A percentile compares a stretch with the other conserved stretches of the same genome.
These are phyloP conservation scores for Metahyphopichia silvanorum DNA, from an alignment of 805 yeast species.

Conservation along the genomic window DNA sequence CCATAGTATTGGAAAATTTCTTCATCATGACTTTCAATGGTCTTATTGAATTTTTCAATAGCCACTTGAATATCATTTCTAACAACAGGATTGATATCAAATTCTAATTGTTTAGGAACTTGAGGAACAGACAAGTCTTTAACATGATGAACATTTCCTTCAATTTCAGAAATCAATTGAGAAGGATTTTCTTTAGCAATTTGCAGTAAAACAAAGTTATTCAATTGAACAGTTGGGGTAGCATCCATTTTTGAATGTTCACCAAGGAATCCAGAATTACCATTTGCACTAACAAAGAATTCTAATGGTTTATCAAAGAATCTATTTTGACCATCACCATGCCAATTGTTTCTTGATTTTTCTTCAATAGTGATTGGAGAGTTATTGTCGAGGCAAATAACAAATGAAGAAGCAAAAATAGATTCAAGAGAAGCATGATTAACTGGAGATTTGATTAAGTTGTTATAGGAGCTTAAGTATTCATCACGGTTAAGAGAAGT, in stretches of 20 bases:
- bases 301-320: slow-evolving; percentile 91
- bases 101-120: slow-evolving; percentile 32
- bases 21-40: slow-evolving; percentile 67
- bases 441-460: slow-evolving; percentile 55
- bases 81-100: slow-evolving; percentile 57
- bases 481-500: slow-evolving; percentile 84
- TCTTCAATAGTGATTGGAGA: slow-evolving; percentile 77
- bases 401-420: slow-evolving; percentile 75
- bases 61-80: slow-evolving; percentile 55
- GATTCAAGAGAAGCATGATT: slow-evolving; percentile 61
- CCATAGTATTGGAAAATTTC: slow-evolving; percentile 79
- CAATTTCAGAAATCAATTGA: slow-evolving; percentile 24
- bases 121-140: slow-evolving; percentile 7
- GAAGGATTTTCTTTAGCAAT: slow-evolving; percentile 47
- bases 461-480: slow-evolving; percentile 62
- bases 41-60: slow-evolving; percentile 48
- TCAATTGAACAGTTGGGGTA: slow-evolving; percentile 86
- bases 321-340: slow-evolving; percentile 90
- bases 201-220: slow-evolving; percentile 66
- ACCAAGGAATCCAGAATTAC: slow-evolving; percentile 88
- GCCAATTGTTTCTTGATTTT: slow-evolving; percentile 85
- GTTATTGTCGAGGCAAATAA: slow-evolving; percentile 72
- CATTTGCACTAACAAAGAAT: slow-evolving; percentile 77
- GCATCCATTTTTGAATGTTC: slow-evolving; percentile 99
- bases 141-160: slow-evolving; percentile 8